Evolutionary conservation across 1,139 yeast species (phyloP).

Genomic region (Wickerhamiella infanticola): DNA sequence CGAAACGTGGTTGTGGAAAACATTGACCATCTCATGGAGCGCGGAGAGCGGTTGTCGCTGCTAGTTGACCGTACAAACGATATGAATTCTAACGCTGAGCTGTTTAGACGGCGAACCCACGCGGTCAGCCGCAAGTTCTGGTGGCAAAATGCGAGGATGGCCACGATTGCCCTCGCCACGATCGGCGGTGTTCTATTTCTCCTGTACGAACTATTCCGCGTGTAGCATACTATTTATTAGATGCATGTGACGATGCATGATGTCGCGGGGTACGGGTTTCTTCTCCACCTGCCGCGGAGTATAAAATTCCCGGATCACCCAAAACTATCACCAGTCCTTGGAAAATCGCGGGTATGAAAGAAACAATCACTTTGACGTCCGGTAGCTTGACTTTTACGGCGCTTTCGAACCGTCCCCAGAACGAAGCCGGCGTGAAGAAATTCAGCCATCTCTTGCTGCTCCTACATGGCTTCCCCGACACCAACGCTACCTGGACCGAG

Average conservation of each 20-base stretch:
- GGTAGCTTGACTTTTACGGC: slow-evolving; percentile 4
- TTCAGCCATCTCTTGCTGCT: slow-evolving; percentile 11
- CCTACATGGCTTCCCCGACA: slow-evolving; percentile 20
- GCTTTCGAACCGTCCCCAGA: slow-evolving; percentile 6
- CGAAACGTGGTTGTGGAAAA: slow-evolving; percentile 28
- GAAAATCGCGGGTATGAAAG: too few relatives aligned
- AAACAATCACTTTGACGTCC: too few relatives aligned
- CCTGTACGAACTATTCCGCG: neutral
- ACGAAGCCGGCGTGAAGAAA: neutral
- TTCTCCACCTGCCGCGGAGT: too few relatives aligned
- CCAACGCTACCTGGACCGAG: slow-evolving; percentile 14
- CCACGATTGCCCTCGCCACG: neutral
- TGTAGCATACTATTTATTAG: neutral
- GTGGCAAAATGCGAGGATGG: slow-evolving; percentile 21
- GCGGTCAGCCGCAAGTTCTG: slow-evolving; percentile 46
- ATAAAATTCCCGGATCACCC: too few relatives aligned
- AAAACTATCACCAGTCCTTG: too few relatives aligned
- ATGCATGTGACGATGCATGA: neutral
- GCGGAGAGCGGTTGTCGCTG: slow-evolving; percentile 66
- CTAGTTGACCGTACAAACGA: slow-evolving; percentile 72
- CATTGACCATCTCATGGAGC: slow-evolving; percentile 38
- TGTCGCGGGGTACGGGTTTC: too few relatives aligned
- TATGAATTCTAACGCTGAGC: slow-evolving; percentile 50
- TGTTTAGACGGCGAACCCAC: slow-evolving; percentile 59
- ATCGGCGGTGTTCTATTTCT: neutral